phyloP scores from a whole-genome alignment of 1,284 basidiomycete genomes.

The Ustilago sp. region DNA sequence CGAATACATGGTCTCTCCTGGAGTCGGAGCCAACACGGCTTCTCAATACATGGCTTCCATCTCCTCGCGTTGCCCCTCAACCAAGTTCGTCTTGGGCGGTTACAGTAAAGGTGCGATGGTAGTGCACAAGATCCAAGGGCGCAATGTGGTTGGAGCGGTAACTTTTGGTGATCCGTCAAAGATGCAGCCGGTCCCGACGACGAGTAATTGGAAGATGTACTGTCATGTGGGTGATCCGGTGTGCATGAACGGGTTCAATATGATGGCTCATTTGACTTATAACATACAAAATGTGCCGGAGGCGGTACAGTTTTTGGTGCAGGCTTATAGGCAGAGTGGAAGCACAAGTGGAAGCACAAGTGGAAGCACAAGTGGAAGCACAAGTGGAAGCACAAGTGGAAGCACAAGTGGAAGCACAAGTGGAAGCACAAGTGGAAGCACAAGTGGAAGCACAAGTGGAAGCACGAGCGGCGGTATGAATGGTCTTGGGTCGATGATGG shows the following conservation, averaged over 20 bases:
- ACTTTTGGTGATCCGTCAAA: constrained; percentile 46
- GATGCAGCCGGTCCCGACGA: constrained; percentile 16
- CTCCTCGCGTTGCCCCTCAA: constrained; percentile 16
- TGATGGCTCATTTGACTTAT: constrained; percentile 41
- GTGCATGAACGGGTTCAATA: constrained; percentile 29
- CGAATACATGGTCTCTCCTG: constrained; percentile 34
- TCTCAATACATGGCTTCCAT: constrained; percentile 14
- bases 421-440: background rate
- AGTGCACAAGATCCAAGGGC: constrained; percentile 20
- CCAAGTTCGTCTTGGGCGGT: constrained; percentile 32
- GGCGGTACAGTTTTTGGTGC: constrained; percentile 29
- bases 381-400: background rate
- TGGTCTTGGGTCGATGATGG: background rate
- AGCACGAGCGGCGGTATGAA: background rate
- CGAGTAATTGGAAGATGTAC: constrained; percentile 23
- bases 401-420: background rate
- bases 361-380: background rate
- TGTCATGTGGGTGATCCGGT: constrained; percentile 38
- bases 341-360: constrained; percentile 6
- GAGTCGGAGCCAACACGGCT: constrained; percentile 15
- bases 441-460: background rate
- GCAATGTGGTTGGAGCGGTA: constrained; percentile 35
- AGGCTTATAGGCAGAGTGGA: constrained; percentile 17
- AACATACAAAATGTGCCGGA: background rate
- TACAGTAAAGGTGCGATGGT: constrained; percentile 47